These are phyloP conservation scores for Solanum hybrid DNA, from an alignment of 305 asterid genomes.

Conservation along the genomic window DNA sequence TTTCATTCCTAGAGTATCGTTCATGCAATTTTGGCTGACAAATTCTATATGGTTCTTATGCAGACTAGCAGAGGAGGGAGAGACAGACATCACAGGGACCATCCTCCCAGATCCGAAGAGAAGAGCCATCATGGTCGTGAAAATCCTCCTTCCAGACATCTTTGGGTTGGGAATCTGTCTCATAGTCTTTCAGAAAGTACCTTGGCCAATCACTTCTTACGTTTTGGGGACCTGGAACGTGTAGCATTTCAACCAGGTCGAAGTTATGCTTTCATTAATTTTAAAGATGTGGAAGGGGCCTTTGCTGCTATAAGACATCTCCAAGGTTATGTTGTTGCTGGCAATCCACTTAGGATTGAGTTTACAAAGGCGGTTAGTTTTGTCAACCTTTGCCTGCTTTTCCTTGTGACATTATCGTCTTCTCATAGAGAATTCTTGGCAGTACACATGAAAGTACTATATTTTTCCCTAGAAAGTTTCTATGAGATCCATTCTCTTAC, in stretches of 20 bases:
- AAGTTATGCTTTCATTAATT: constrained; percentile 84
- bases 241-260: constrained; percentile 85
- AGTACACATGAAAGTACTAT: background rate
- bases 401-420: constrained; percentile 23
- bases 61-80: constrained; percentile 73
- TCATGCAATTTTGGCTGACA: background rate
- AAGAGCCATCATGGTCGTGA: constrained; percentile 42
- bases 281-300: constrained; percentile 56
- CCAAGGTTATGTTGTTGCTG: constrained; percentile 71
- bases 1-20: background rate
- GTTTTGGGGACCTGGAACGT: constrained; percentile 73
- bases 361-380: constrained; percentile 98
- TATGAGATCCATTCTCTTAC: background rate
- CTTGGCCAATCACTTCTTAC: constrained; percentile 50
- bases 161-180: constrained; percentile 84
- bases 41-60: constrained; percentile 7
- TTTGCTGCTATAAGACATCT: constrained; percentile 74
- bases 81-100: constrained; percentile 59
- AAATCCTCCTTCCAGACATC: constrained; percentile 83
- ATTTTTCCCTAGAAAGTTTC: background rate
- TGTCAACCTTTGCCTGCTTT: constrained; percentile 55
- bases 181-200: constrained; percentile 50
- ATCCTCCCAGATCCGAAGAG: constrained; percentile 59
- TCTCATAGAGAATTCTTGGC: background rate
- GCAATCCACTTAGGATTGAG: constrained; percentile 83